Evolutionary conservation across 73 alveolate genomes (phyloP), one percentile per base, ranked within the genome.

Genomic region (Uronychia setigera): DNA sequence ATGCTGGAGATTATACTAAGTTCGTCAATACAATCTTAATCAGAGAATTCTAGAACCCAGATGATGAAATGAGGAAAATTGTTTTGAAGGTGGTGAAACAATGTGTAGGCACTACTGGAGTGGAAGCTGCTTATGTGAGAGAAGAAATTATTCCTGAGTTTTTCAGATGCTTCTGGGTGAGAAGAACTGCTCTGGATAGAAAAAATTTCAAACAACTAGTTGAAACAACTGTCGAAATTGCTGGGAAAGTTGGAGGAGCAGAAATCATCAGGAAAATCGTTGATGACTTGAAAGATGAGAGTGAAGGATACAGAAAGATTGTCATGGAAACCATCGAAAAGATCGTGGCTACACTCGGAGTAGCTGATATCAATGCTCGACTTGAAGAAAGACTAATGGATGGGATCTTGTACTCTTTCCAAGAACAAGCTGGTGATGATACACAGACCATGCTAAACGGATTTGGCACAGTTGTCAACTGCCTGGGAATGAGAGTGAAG

Each of bases 181-280:
- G 97, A 79, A 94, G 99, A 79, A 96, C 96, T 89, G 99, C 99
- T 29, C 89, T 97, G 35, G 99, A 98, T 91, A 97, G 98, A 83
- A 94, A 97, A 80, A 98, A 98, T 94, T 95, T 93, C 86, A 97
- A 96, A 83, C 98, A 96, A 80, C 98, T 99, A 78, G 96, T 99
- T n/a, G 99, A 98, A 85, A 99, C 99, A 26, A 99, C 99, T 19
- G 99, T 98, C 57, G 99, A 98, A 92, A 94, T 99, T 30, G 99
- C 99, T 76, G 90, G 97, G 86, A 99, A 99, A 92, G 99, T 98
- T n/a, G 97, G 99, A 26, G 99, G 99, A 74, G 98, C 99, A 13
- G 99, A 97, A 88, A 97, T 97, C 33, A 92, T 98, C 82, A 95
- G 92, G 79, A 89, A 93, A 59, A 96, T 96, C 25, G 99, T 95